Evolutionary conservation across 768 basidiomycete species (phyloP).

Genomic region (Phlebiopsis gigantea): DNA sequence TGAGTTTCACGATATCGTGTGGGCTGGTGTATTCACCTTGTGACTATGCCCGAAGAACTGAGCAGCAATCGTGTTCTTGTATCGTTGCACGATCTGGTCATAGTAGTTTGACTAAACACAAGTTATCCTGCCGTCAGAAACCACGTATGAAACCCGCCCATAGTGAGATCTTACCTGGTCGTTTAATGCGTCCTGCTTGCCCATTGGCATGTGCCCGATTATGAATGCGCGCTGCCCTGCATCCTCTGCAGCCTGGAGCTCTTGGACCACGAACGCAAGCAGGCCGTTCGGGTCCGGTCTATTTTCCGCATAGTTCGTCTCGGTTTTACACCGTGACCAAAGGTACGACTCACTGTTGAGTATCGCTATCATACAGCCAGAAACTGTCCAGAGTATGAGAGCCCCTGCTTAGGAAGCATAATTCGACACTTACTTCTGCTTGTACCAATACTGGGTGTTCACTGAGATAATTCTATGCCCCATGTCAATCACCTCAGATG

Average conservation of each 20-base stretch:
- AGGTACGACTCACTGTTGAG: conserved; percentile 31
- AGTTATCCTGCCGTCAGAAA: neutral
- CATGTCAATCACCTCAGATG: neutral
- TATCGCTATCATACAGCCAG: conserved; percentile 55
- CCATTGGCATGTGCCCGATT: conserved; percentile 54
- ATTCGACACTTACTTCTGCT: conserved; percentile 38
- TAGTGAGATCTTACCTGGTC: conserved; percentile 39
- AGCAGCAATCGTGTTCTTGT: conserved; percentile 51
- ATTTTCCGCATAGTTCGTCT: neutral
- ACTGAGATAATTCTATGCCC: conserved; percentile 47
- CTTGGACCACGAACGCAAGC: conserved; percentile 43
- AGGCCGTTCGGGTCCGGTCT: conserved; percentile 58
- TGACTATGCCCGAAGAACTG: conserved; percentile 64
- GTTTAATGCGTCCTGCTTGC: conserved; percentile 39
- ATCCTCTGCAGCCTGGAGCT: conserved; percentile 57
- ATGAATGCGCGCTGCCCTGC: conserved; percentile 58
- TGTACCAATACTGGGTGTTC: conserved; percentile 61
- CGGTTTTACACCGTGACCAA: neutral
- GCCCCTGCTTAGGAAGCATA: neutral
- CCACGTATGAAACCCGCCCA: neutral
- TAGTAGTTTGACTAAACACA: conserved; percentile 51
- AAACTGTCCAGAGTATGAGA: conserved; percentile 32
- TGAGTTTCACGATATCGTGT: conserved; percentile 45
- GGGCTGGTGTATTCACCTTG: conserved; percentile 24
- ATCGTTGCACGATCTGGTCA: conserved; percentile 56